Base-by-base conservation (phyloP, 306 rosid species). In the Begonia loranthoides region DNA sequence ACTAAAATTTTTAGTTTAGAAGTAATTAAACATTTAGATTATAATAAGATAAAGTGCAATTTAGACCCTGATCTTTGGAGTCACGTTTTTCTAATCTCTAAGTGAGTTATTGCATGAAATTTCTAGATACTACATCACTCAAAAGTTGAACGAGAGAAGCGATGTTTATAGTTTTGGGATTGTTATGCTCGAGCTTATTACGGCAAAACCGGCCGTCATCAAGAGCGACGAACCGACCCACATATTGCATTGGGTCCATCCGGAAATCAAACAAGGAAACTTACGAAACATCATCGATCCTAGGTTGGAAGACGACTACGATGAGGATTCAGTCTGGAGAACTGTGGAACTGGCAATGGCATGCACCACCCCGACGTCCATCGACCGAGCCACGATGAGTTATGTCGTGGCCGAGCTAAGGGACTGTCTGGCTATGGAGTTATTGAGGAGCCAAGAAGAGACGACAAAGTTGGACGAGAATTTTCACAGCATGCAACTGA, bases 121-220 rank as follows among this genome's bases (percentile, higher is more conserved):
- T 45, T 60, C 10, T 71, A 84, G 85, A 72, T 79, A 77, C 68
- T 65, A 67, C 63, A 66, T 16, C 44, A 50, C 73, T 45, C 24
- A 64, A 14, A 63, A 53, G 54, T 24, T 77, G 69, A 80, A 57
- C 13, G 88, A 83, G 67, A 77, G 75, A 64, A 83, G 94, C 59
- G 87, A 79, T 17, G 76, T 74, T 1, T 79, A 62, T 45, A 80
- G 87, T 66, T 83, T 72, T 54, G 85, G 85, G 45, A 49, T 83
- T 21, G 85, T 80, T 38, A 66, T 83, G 6, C 22, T 80, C 51
- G 80, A 79, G 59, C 55, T 83, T 16, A 68, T 83, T 54, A 80
- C 85, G 14, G 75, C 80, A 50, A 75, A 64, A 15, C 75, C 80
- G 16, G 82, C 83, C 17, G 59, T 84, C 12, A 47, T 68, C 19